A percentile compares a stretch with the other conserved stretches of the same genome.
Evolutionary conservation across 805 yeast genomes (phyloP).

Genomic region (Hanseniaspora hatyaiensis): DNA sequence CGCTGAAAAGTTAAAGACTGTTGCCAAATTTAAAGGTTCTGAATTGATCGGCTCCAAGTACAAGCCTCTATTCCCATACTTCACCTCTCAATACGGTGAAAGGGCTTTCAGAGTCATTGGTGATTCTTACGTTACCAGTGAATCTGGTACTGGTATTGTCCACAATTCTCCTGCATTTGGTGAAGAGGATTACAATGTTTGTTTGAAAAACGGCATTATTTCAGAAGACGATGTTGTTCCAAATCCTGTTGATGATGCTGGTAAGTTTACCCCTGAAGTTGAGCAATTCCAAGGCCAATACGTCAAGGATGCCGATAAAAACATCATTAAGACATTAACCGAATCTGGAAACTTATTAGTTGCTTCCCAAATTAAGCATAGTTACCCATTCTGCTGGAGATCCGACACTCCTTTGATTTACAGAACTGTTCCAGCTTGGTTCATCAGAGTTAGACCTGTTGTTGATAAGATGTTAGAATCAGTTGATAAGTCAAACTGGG

Average conservation of each 20-base stretch:
- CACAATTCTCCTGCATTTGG: slow-evolving; percentile 98
- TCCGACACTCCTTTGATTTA: slow-evolving; percentile 95
- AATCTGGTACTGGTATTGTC: slow-evolving; percentile 98
- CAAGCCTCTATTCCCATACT: slow-evolving; percentile 74
- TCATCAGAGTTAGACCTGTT: slow-evolving; percentile 76
- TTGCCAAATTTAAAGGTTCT: slow-evolving; percentile 68
- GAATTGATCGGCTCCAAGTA: slow-evolving; percentile 71
- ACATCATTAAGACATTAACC: slow-evolving; percentile 74
- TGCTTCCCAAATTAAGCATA: slow-evolving; percentile 78
- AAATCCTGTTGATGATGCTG: slow-evolving; percentile 88
- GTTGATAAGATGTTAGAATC: slow-evolving; percentile 81
- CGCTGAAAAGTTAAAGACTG: slow-evolving; percentile 71
- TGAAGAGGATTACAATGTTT: slow-evolving; percentile 90
- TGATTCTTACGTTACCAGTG: slow-evolving; percentile 78
- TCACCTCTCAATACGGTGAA: slow-evolving; percentile 60
- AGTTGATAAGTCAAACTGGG: slow-evolving; percentile 86
- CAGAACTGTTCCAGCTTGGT: slow-evolving; percentile 98
- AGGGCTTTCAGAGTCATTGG: slow-evolving; percentile 71
- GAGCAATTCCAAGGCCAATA: slow-evolving; percentile 66
- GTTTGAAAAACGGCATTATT: slow-evolving; percentile 65
- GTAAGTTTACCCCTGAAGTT: slow-evolving; percentile 68
- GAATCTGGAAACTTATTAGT: slow-evolving; percentile 63
- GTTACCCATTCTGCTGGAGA: slow-evolving; percentile 99
- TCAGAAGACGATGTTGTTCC: slow-evolving; percentile 63
- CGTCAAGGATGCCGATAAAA: slow-evolving; percentile 91